Evolutionary conservation across 176 grass and related monocot genomes (phyloP), one percentile per base, ranked within the genome.

Genomic region (Ensete ventricosum): DNA sequence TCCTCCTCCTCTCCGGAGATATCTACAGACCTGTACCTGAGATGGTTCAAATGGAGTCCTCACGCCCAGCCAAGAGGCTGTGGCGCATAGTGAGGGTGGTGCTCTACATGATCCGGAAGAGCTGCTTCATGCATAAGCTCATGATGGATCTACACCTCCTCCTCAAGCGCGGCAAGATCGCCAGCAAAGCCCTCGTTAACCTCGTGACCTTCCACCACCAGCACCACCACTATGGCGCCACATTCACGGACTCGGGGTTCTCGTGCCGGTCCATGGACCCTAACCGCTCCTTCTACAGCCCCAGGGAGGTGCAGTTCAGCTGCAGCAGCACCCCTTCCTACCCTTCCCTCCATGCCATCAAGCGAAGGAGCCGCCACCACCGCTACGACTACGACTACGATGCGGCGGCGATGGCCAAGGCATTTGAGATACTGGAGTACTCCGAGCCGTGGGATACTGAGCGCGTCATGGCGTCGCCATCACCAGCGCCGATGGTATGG

Each of bases 281-380:
- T 1, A 43, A 71, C 26, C 69, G 64, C 81, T 57, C 85, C 67
- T 77, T 83, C 5, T 79, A 79, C 84, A 48, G 65, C 82, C 72
- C 69, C 23, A 82, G 2, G 14, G 94, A 98, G 77, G 90, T 98
- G 62, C 90, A 98, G 82, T 98, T 98, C 82, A 93, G 88, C 83
- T 93, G 90, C 83, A 91, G 90, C 78, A 87, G 86, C 85, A 98
- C 95, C 50, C 87, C 94, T 2, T 81, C 94, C 3, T 82, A 85
- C 86, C 73, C 86, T 20, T 79, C 76, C 62, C 55, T 92, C 79
- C 77, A 50, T 67, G 79, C 43, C 73, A 83, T 68, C 82, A 83
- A 43, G 76, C 76, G 76, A 34, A 62, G 59, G 72, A 58, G 34
- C 58, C 10, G 53, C 64, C 67, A 67, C 81, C 73, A 74, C 62